Conservation (phyloP, 2,329 filamentous ascomycete genomes). For the Fusarium marasasianum region DNA sequence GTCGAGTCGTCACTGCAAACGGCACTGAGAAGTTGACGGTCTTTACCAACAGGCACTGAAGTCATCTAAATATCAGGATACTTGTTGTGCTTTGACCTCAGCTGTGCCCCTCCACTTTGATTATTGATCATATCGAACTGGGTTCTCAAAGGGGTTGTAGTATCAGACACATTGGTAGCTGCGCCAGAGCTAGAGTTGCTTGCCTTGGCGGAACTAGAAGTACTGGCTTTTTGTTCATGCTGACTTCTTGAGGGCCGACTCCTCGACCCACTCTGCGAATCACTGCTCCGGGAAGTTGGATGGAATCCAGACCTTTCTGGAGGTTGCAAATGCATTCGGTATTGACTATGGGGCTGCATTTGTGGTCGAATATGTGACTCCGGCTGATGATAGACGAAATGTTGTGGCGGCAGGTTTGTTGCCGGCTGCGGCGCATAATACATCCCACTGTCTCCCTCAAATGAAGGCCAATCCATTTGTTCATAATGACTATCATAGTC, state of each 20-base stretch:
- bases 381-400: neutral
- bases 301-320: neutral
- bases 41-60: slow-evolving; percentile 21
- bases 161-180: neutral
- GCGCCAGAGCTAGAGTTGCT: neutral
- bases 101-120: neutral
- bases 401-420: neutral
- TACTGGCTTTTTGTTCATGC: neutral
- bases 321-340: neutral
- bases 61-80: slow-evolving; percentile 25
- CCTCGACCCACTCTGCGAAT: neutral
- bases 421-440: neutral
- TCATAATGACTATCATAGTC: neutral
- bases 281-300: neutral
- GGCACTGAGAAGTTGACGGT: slow-evolving; percentile 6
- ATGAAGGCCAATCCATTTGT: neutral
- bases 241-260: neutral
- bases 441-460: neutral
- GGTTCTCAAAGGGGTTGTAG: neutral
- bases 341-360: neutral
- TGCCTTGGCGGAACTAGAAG: neutral
- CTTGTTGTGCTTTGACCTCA: neutral
- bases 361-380: neutral
- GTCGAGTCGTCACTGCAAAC: neutral
- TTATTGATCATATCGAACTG: slow-evolving; percentile 15